Conservation (phyloP, 345 rosid species). For the Gossypium ekmanianum region DNA sequence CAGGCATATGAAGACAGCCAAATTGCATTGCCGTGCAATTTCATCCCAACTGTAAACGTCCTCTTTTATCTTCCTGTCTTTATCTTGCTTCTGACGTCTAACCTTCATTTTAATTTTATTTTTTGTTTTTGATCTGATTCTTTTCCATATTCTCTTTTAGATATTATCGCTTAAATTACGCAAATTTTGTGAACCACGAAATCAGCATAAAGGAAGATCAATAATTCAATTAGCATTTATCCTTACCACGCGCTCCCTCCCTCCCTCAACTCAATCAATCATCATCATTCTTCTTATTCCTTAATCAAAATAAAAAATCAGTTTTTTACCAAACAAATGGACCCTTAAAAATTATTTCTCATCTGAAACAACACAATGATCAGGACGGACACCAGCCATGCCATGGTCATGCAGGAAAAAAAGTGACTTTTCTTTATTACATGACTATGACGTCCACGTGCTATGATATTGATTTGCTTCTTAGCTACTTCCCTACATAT, state of each 20-base stretch:
- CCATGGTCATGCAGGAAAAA: too few relatives aligned
- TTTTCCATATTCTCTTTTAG: background rate
- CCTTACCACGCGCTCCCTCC: background rate
- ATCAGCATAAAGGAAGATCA: background rate
- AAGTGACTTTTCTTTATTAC: background rate
- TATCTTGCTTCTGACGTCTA: background rate
- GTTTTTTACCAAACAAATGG: too few relatives aligned
- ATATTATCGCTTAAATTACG: background rate
- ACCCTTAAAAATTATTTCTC: too few relatives aligned
- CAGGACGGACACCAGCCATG: background rate
- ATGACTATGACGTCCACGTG: background rate
- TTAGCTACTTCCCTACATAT: background rate
- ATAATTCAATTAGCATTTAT: background rate
- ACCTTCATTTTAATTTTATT: background rate
- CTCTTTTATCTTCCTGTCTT: background rate
- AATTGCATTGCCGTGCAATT: slow-evolving; percentile 3
- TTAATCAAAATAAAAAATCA: background rate
- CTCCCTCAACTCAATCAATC: background rate
- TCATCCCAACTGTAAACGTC: too few relatives aligned
- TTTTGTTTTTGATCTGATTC: background rate
- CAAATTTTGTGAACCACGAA: slow-evolving; percentile 9
- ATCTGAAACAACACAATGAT: background rate
- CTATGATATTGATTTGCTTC: background rate
- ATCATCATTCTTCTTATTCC: background rate
- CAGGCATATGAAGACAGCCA: background rate